Base-by-base conservation (phyloP, 2,329 filamentous ascomycete species). In the Aureobasidium sp. region DNA sequence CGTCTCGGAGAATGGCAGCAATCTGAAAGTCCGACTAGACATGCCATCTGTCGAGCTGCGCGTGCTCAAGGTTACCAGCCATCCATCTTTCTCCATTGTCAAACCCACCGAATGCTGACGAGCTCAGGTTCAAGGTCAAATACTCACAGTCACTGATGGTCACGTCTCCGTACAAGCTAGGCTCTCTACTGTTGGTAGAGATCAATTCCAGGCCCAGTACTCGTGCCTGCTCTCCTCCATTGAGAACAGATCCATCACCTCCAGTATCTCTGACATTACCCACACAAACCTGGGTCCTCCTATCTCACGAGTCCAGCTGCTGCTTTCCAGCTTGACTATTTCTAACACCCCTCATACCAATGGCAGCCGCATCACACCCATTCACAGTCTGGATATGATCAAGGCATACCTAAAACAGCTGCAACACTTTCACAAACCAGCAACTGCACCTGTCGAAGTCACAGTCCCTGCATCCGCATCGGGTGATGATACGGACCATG, bases 1-100 rank as follows among this genome's bases (percentile, higher is more conserved):
- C 42, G 27, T 57, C 6, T 17, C 46, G 3, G 67, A 15, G 68
- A 68, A 72, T 60, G 67, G 68, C 15, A 71, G 68, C 64, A 72
- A 69, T 45, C 65, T 72, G 27, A 64, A 65, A 19, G 67, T 69
- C 49, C 57, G 62, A 57, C 21, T 64, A 60, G 43, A 63, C 64
- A 29, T 60, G 69, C 29, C 67, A 65, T 57, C 50, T 64, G 43
- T 60, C 65, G 19, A 40, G 60, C 60, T 65, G 60, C 60, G 33
- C 35, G 47, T 31, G 15, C 45, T 63, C 37, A 43, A 51, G 35
- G 53, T 57, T 17, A 4, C 29, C 29, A 31, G 10, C 29, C 29
- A 10, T 29, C 2, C 25, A 8, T 29, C 15, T 46, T 11, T 8
- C 11, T 17, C 15, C 17, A 46, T 15, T 10, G 7, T 5, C 10